phyloP scores from a whole-genome alignment of 768 basidiomycete species.

The Rhizopogon salebrosus region DNA sequence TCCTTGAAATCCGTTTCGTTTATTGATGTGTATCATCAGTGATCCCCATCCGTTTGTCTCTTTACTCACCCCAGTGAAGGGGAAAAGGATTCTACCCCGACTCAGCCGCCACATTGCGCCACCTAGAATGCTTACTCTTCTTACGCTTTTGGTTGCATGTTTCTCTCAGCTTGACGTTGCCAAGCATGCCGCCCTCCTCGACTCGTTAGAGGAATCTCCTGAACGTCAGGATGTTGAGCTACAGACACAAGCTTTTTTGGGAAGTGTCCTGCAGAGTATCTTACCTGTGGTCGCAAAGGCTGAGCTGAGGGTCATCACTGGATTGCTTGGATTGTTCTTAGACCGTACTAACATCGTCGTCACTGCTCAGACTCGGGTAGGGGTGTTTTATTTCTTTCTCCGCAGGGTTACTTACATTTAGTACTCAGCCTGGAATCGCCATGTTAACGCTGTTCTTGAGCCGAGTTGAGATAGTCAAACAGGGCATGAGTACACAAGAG shows the following conservation, averaged over 20 bases:
- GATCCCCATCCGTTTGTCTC: conserved; percentile 97
- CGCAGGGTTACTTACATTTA: conserved; percentile 1
- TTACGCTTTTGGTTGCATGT: conserved; percentile 90
- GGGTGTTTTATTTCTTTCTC: conserved; percentile 19
- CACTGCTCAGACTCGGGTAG: conserved; percentile 77
- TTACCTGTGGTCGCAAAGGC: conserved; percentile 77
- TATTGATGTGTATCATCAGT: conserved; percentile 33
- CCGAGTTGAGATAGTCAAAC: conserved; percentile 89
- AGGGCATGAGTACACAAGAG: conserved; percentile 54
- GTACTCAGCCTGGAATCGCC: conserved; percentile 78
- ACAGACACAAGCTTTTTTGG: conserved; percentile 89
- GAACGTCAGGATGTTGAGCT: conserved; percentile 69
- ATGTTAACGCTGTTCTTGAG: conserved; percentile 88
- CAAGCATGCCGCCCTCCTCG: conserved; percentile 66
- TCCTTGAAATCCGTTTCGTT: not conserved
- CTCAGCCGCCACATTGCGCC: conserved; percentile 78
- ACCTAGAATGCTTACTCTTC: conserved; percentile 76
- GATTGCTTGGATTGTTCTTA: conserved; percentile 77
- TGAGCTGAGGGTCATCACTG: conserved; percentile 76
- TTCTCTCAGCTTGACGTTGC: conserved; percentile 94
- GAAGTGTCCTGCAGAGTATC: conserved; percentile 82
- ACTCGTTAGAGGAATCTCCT: conserved; percentile 53
- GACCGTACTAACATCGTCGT: conserved; percentile 70
- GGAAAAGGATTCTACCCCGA: conserved; percentile 87
- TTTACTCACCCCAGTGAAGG: conserved; percentile 81